These are phyloP conservation scores for Arachnopeziza araneosa DNA, from an alignment of 2,329 filamentous ascomycete species.

Conservation along the genomic window DNA sequence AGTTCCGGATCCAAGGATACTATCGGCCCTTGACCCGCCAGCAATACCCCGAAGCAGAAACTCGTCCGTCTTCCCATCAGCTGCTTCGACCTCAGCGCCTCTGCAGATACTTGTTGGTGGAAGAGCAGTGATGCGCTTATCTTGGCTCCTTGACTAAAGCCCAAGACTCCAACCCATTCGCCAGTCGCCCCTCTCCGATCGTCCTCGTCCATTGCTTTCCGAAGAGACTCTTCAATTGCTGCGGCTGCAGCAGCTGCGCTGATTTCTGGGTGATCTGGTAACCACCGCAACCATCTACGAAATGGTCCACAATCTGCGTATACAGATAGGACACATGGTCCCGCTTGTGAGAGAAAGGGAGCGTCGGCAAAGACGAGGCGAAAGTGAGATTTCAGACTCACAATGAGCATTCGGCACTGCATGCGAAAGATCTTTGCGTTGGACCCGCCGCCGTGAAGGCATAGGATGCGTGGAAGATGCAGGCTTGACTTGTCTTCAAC, in stretches of 20 bases:
- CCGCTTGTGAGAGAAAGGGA: conserved; percentile 34
- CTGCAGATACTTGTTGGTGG: conserved; percentile 21
- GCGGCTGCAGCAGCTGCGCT: not conserved
- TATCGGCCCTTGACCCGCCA: not conserved
- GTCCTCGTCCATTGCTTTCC: not conserved
- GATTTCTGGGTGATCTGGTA: not conserved
- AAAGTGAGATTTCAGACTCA: not conserved
- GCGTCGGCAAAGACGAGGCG: not conserved
- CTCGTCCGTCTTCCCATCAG: not conserved
- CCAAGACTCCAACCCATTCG: conserved; percentile 20
- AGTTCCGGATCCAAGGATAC: not conserved
- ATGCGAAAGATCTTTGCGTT: not conserved
- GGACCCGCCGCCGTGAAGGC: not conserved
- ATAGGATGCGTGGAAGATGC: not conserved
- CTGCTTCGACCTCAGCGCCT: conserved; percentile 9
- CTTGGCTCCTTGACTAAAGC: conserved; percentile 24
- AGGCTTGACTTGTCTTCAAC: not conserved
- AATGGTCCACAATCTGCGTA: not conserved
- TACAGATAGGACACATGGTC: not conserved
- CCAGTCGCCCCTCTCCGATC: not conserved
- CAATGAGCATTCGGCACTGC: not conserved
- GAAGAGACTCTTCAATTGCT: not conserved
- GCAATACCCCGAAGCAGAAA: not conserved
- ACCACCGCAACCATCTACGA: not conserved
- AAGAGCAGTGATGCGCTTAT: conserved; percentile 16